Evolutionary conservation across 371 early-diverging fungal species (phyloP).

Genomic region (Rhizomucor pusillus): DNA sequence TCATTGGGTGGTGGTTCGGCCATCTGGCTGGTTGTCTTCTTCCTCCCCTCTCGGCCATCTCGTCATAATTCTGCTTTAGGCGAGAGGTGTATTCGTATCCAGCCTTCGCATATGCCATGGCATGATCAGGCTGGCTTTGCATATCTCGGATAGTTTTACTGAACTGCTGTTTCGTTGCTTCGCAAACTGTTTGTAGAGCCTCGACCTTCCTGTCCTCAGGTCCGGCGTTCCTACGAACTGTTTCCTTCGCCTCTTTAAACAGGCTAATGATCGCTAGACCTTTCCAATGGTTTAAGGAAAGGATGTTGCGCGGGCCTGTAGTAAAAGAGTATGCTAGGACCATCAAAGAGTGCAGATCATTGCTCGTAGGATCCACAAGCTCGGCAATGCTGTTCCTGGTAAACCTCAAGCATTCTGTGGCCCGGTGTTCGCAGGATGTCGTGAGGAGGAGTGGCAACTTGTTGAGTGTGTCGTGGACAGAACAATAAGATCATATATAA

Average conservation of each 20-base stretch:
- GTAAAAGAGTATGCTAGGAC: not conserved
- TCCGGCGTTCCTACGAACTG: not conserved
- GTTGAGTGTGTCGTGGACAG: no score
- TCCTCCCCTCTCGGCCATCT: not conserved
- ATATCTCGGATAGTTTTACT: no score
- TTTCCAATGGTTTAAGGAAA: not conserved
- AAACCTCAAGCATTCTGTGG: not conserved
- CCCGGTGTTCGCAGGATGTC: not conserved
- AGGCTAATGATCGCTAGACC: not conserved
- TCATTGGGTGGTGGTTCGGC: not conserved
- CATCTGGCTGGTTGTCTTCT: not conserved
- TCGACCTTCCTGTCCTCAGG: not conserved
- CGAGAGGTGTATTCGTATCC: not conserved
- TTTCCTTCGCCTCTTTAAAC: not conserved
- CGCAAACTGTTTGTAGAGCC: no score
- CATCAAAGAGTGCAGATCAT: not conserved
- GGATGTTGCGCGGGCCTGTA: not conserved
- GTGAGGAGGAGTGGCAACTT: not conserved
- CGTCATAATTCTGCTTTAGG: constrained; percentile 4
- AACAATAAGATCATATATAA: no score
- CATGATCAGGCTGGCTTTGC: not conserved
- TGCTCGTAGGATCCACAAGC: not conserved
- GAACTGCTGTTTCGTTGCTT: no score
- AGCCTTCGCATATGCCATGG: constrained; percentile 3
- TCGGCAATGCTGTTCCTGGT: not conserved